Conservation (phyloP, 164 flowering plant species). For the Warburgia ugandensis region DNA sequence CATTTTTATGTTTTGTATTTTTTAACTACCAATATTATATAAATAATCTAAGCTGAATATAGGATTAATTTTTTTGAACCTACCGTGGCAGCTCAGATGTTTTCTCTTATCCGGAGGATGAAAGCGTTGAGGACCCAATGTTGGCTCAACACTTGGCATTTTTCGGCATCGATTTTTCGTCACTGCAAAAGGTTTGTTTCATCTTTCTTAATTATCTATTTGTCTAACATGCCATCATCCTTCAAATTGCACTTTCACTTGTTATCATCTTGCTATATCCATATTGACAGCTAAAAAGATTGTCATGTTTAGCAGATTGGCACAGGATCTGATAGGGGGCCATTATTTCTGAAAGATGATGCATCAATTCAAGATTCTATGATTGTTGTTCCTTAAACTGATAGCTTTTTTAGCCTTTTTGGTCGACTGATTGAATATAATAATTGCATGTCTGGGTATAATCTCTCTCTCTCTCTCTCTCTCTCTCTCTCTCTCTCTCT, state of each 20-base stretch:
- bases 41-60: neutral
- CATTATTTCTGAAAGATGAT: no score
- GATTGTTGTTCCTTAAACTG: no score
- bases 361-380: no score
- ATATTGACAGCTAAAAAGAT: neutral
- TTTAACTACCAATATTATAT: neutral
- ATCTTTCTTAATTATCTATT: neutral
- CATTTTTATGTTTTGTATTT: neutral
- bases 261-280: neutral
- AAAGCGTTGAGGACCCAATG: constrained; percentile 78
- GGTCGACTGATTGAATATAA: no score
- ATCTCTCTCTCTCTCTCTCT: no score
- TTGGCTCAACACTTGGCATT: constrained; percentile 85
- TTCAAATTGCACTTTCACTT: no score
- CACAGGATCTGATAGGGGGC: neutral
- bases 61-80: constrained; percentile 4
- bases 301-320: neutral
- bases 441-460: no score
- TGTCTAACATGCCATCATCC: no score
- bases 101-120: constrained; percentile 97
- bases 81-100: constrained; percentile 97
- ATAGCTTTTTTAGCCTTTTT: no score
- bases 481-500: no score
- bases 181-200: constrained; percentile 72
- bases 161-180: constrained; percentile 96